Percentiles rank a stretch among this genome's conserved stretches.
phyloP scores from a whole-genome alignment of 192 early-diverging fungal species.

The Podila horticola region DNA sequence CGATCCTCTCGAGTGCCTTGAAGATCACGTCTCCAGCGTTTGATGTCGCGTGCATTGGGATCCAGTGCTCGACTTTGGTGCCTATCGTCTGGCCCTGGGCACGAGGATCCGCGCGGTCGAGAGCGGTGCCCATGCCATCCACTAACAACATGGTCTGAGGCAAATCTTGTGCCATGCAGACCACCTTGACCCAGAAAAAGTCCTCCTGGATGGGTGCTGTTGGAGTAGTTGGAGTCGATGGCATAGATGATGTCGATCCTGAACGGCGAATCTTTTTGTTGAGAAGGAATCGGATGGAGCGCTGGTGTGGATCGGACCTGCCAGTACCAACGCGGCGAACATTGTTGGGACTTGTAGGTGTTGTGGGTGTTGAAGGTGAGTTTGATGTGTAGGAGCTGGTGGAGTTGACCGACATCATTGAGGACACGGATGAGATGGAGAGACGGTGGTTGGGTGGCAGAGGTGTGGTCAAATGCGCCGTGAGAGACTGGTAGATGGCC shows the following conservation, averaged over 20 bases:
- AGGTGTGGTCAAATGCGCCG: conserved; percentile 58
- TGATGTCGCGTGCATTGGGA: conserved; percentile 53
- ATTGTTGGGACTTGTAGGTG: conserved; percentile 22
- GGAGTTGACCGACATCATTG: conserved; percentile 51
- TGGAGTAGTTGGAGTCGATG: conserved; percentile 39
- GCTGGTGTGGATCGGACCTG: conserved; percentile 29
- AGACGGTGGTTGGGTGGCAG: conserved; percentile 60
- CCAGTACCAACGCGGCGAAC: conserved; percentile 37
- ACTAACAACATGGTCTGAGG: conserved; percentile 33
- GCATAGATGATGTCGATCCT: conserved; percentile 24
- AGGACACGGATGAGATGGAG: conserved; percentile 53
- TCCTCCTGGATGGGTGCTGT: conserved; percentile 36
- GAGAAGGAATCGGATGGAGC: conserved; percentile 58
- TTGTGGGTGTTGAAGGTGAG: conserved; percentile 33
- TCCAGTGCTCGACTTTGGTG: conserved; percentile 39
- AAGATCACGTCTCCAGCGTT: conserved; percentile 57
- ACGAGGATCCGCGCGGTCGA: conserved; percentile 21
- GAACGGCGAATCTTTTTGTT: conserved; percentile 58
- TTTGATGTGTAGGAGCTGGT: conserved; percentile 26
- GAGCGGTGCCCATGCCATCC: conserved; percentile 26
- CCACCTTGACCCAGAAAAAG: conserved; percentile 48
- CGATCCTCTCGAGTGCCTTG: conserved; percentile 61
- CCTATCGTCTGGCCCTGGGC: conserved; percentile 26
- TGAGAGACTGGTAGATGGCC: conserved; percentile 63
- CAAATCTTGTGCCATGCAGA: conserved; percentile 25